A percentile compares a stretch with the other conserved stretches of the same genome.
Conservation (phyloP, 176 grass and related monocot genomes). For the Lolium rigidum region DNA sequence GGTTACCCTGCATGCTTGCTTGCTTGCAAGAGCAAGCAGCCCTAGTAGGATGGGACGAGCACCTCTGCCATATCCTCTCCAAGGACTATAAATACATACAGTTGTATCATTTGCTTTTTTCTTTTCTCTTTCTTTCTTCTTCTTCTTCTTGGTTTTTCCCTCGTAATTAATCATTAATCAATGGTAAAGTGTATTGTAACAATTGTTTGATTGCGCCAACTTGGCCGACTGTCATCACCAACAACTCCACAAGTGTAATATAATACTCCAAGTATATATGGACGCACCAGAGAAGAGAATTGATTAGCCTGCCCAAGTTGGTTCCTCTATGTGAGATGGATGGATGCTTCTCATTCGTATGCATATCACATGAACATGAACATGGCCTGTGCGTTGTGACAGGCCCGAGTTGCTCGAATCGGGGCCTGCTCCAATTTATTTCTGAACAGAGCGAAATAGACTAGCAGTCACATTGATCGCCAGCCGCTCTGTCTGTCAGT, state of each 20-base stretch:
- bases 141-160: neutral
- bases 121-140: neutral
- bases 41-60: conserved; percentile 26
- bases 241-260: conserved; percentile 32
- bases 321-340: conserved; percentile 7
- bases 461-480: neutral
- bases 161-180: conserved; percentile 30
- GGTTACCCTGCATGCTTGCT: neutral
- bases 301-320: conserved; percentile 54
- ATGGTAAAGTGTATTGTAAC: conserved; percentile 34
- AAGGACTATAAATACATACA: conserved; percentile 24
- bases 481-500: neutral
- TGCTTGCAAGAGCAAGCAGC: neutral
- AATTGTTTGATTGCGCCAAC: conserved; percentile 44
- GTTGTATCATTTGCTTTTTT: neutral
- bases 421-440: conserved; percentile 4
- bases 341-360: neutral
- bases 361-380: neutral
- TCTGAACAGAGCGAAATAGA: neutral
- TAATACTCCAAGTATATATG: neutral
- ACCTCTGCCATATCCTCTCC: conserved; percentile 9
- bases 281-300: conserved; percentile 28
- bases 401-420: neutral
- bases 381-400: conserved; percentile 30
- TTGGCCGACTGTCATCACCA: conserved; percentile 9